A percentile compares a stretch with the other conserved stretches of the same genome.
Evolutionary conservation across 768 basidiomycete species (phyloP).

Genomic region (Boletus patriciae): DNA sequence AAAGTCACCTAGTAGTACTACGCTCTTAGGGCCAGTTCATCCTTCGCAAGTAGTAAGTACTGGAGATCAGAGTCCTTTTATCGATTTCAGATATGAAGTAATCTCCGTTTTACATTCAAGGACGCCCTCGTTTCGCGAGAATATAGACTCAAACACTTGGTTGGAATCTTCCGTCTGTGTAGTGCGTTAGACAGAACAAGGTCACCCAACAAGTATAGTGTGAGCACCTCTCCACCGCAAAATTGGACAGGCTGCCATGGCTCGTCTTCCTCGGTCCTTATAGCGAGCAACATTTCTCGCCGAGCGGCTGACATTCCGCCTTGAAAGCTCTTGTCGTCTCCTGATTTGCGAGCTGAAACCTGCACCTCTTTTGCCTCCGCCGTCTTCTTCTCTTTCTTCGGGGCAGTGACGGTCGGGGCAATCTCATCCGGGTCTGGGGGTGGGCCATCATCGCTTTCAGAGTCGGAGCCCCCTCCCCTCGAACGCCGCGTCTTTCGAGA

Average conservation of each 20-base stretch:
- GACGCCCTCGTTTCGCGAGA: slow-evolving; percentile 53
- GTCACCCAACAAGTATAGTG: not conserved
- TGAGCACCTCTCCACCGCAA: slow-evolving; percentile 60
- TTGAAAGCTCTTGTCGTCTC: slow-evolving; percentile 61
- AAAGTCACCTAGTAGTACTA: slow-evolving; percentile 1
- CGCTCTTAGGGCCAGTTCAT: not conserved
- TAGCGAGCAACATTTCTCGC: slow-evolving; percentile 73
- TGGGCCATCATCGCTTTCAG: slow-evolving; percentile 77
- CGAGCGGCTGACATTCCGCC: slow-evolving; percentile 70
- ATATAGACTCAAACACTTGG: slow-evolving; percentile 57
- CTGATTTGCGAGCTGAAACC: slow-evolving; percentile 65
- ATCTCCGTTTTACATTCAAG: slow-evolving; percentile 58
- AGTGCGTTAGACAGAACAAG: slow-evolving; percentile 11
- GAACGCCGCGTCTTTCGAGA: slow-evolving; percentile 61
- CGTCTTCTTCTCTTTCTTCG: slow-evolving; percentile 58
- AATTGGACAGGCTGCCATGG: slow-evolving; percentile 70
- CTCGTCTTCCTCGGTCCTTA: slow-evolving; percentile 77
- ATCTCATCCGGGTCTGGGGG: slow-evolving; percentile 79
- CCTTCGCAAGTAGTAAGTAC: not conserved
- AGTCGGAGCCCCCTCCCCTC: slow-evolving; percentile 50
- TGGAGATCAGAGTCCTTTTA: slow-evolving; percentile 48
- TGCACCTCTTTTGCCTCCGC: slow-evolving; percentile 76
- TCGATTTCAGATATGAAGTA: slow-evolving; percentile 56
- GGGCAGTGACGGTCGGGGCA: slow-evolving; percentile 37
- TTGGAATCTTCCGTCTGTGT: slow-evolving; percentile 59